Evolutionary conservation across 306 rosid genomes (phyloP), one percentile per base, ranked within the genome.

Genomic region (Lathyrus sativus): DNA sequence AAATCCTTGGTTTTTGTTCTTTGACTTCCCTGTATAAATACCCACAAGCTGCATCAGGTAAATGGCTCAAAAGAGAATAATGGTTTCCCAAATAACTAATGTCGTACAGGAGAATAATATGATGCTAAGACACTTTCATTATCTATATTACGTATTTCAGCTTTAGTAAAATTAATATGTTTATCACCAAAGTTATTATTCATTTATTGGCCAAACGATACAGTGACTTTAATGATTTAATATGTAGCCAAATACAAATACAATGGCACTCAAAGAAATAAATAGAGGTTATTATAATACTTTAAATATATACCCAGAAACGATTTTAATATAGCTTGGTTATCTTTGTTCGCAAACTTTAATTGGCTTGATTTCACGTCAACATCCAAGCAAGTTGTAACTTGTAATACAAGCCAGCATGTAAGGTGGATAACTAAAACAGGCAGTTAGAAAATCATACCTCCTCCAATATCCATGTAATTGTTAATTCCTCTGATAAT

Each of bases 381-480:
- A 81, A n/a, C 54, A 29, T 37, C 35, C 51, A 65, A 26, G 35
- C 72, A 76, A 66, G 59, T 18, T 50, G 29, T 50, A 50, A 50
- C 56, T 49, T 55, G 59, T 68, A 51, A 68, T 41, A 39, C 43
- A 65, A 12, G 51, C 35, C 50, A 65, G 11, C 56, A 31, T 2
- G 33, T 58, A 60, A 38, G 38, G 50, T 58, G 42, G 9, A 75
- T 67, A 39, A 75, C 41, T 43, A 68, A 69, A 72, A 39, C 53
- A 61, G 49, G 66, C 54, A 22, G 24, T 35, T 65, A 44, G 37
- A 54, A 55, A 64, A 44, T 1, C 70, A 66, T 80, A 93, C 98
- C 96, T 84, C 98, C 98, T 71, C 96, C 97, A 78, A 90, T 85
- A 81, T 93, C 98, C 96, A 93, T 88, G 88, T 88, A 90, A 82